These are phyloP conservation scores for Hypoxylon sp. DNA, from an alignment of 2,329 filamentous ascomycete genomes.

Conservation along the genomic window DNA sequence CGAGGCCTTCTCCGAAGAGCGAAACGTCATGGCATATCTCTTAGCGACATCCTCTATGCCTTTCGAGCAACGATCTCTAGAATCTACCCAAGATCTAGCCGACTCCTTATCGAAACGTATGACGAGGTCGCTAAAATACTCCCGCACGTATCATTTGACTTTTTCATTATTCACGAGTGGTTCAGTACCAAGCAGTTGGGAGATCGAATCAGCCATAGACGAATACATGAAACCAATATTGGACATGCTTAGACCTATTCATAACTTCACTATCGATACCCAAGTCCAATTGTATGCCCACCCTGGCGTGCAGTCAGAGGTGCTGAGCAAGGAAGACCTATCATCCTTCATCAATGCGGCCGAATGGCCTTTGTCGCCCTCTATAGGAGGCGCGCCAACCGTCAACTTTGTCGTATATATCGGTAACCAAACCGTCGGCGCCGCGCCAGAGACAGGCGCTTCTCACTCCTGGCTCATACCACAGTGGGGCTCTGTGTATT, in stretches of 20 bases:
- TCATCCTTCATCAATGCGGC: slow-evolving; percentile 97
- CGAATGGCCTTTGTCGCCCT: slow-evolving; percentile 95
- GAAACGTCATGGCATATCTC: slow-evolving; percentile 81
- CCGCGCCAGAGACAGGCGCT: slow-evolving; percentile 55
- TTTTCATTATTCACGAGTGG: slow-evolving; percentile 93
- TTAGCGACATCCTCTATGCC: slow-evolving; percentile 67
- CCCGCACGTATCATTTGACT: slow-evolving; percentile 92
- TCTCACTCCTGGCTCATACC: slow-evolving; percentile 86
- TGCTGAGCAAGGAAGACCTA: slow-evolving; percentile 84
- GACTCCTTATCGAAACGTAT: slow-evolving; percentile 73
- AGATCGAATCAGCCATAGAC: slow-evolving; percentile 82
- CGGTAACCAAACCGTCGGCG: slow-evolving; percentile 75
- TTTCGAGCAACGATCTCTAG: slow-evolving; percentile 55
- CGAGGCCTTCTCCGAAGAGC: slow-evolving; percentile 84
- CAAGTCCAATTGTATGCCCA: slow-evolving; percentile 95
- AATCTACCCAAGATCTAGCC: slow-evolving; percentile 59
- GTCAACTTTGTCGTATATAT: slow-evolving; percentile 96
- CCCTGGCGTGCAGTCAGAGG: slow-evolving; percentile 67
- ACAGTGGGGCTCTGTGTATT: slow-evolving; percentile 84
- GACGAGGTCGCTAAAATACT: slow-evolving; percentile 87
- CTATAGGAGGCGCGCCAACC: slow-evolving; percentile 90
- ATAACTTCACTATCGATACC: slow-evolving; percentile 95
- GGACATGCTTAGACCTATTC: slow-evolving; percentile 79
- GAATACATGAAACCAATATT: slow-evolving; percentile 85
- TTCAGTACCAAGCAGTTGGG: slow-evolving; percentile 84